Evolutionary conservation across 2,329 filamentous ascomycete genomes (phyloP).

Genomic region (Ceratocystiopsis minuta): DNA sequence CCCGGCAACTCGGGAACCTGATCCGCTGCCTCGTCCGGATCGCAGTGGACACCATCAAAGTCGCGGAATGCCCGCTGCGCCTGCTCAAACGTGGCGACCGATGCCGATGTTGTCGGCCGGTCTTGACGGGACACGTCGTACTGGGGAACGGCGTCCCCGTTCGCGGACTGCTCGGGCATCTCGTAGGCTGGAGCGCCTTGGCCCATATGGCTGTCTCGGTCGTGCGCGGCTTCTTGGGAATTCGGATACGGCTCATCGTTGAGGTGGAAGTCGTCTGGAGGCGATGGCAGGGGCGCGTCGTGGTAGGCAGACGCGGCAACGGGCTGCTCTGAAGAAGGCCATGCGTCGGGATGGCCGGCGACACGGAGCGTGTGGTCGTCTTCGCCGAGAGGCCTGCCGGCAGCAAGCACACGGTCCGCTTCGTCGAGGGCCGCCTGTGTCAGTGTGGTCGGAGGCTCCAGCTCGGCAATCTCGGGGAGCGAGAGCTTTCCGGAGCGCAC

Average conservation of each 20-base stretch:
- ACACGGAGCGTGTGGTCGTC: constrained; percentile 21
- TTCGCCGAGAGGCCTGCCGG: constrained; percentile 14
- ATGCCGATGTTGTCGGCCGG: constrained; percentile 33
- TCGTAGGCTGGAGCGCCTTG: not conserved
- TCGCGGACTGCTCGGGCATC: not conserved
- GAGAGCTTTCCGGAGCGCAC: constrained; percentile 31
- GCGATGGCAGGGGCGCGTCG: constrained; percentile 8
- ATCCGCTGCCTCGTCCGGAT: constrained; percentile 29
- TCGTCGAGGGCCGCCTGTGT: constrained; percentile 34
- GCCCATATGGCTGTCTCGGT: not conserved
- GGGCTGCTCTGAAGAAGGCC: constrained; percentile 12
- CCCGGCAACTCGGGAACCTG: not conserved
- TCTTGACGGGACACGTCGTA: not conserved
- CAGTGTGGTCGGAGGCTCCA: constrained; percentile 30
- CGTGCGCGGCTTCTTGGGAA: no score
- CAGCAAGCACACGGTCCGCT: constrained; percentile 25
- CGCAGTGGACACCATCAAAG: constrained; percentile 66
- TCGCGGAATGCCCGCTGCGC: constrained; percentile 53
- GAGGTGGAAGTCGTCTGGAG: not conserved
- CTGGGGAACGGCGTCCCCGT: not conserved
- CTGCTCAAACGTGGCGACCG: constrained; percentile 45
- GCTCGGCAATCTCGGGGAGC: constrained; percentile 38
- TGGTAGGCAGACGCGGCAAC: constrained; percentile 13
- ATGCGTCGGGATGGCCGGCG: constrained; percentile 9
- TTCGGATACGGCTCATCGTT: no score